Evolutionary conservation across 225 moss, liverwort and hornwort species (phyloP), one percentile per base, ranked within the genome.

Genomic region (Rhytidiadelphus loreus): DNA sequence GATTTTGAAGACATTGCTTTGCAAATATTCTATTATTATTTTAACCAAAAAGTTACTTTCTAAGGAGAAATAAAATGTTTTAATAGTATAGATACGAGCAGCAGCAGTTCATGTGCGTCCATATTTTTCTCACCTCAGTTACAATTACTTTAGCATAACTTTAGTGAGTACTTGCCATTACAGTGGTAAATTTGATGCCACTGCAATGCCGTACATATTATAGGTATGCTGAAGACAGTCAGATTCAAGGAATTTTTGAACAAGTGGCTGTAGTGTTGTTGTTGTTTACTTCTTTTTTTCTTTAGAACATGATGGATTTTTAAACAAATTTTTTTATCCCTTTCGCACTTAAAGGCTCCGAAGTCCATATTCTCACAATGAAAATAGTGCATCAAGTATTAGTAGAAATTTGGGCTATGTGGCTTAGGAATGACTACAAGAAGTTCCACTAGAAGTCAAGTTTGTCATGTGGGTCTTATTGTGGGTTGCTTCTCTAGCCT

Each of bases 401-500:
- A 23, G 2, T 23, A 4, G 23, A 68, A 68, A 23, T 7, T n/a
- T 68, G 7, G 13, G 7, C 0, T 39, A 6, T 0, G 0, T 12
- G 12, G 12, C 11, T 3, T 66, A 66, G 3, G 0, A n/a, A 21
- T n/a, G 66, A 66, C 19, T 66, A 37, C 1, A 3, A 66, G 3
- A n/a, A n/a, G n/a, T 21, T 2, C 11, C 1, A n/a, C 1, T 41
- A 12, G 13, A 24, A 14, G 8, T 8, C 41, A 41, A 69, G 14
- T 41, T 69, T 1, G 2, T 69, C 5, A 8, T 2, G 4, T 41
- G 13, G 8, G 1, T 39, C 8, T 39, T 69, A 23, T 39, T 8
- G n/a, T n/a, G 13, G n/a, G 12, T 23, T 0, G 1, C 12, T 24
- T 39, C 0, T 2, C 4, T 69, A 41, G 1, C 14, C 13, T 69